A percentile compares a stretch with the other conserved stretches of the same genome.
Conservation (phyloP, 768 basidiomycete genomes). For the Hypholoma sublateritium region DNA sequence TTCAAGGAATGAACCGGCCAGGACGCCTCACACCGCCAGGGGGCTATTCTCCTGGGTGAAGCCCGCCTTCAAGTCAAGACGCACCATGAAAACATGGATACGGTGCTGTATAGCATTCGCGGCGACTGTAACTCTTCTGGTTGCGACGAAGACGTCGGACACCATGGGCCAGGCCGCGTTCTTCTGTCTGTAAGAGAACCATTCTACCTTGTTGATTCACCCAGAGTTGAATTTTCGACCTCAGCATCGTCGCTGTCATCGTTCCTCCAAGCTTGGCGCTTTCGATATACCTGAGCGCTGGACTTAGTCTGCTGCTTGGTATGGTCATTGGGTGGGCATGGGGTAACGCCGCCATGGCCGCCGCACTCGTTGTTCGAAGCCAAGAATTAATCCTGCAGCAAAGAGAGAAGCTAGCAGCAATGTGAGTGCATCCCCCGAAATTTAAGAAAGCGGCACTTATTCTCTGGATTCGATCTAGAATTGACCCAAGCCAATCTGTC, state of each 20-base stretch:
- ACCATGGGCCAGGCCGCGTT: slow-evolving; percentile 42
- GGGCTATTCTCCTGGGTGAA: slow-evolving; percentile 27
- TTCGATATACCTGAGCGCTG: slow-evolving; percentile 35
- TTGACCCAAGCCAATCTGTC: slow-evolving; percentile 25
- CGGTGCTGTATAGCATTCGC: slow-evolving; percentile 36
- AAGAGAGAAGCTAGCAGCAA: slow-evolving; percentile 30
- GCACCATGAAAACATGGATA: slow-evolving; percentile 39
- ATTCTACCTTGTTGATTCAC: background rate
- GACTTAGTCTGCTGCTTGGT: slow-evolving; percentile 36
- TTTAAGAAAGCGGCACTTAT: background rate
- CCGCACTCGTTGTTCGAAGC: slow-evolving; percentile 35
- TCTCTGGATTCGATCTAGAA: slow-evolving; percentile 7
- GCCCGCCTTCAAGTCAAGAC: slow-evolving; percentile 29
- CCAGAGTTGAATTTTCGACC: background rate
- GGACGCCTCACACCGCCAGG: background rate
- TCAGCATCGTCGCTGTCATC: slow-evolving; percentile 38
- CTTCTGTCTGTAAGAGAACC: slow-evolving; percentile 34
- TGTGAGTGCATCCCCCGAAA: slow-evolving; percentile 23
- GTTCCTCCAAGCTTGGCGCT: slow-evolving; percentile 39
- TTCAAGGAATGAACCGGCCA: background rate
- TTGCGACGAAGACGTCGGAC: slow-evolving; percentile 26
- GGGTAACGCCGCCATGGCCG: slow-evolving; percentile 43
- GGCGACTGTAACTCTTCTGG: slow-evolving; percentile 34
- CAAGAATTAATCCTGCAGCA: slow-evolving; percentile 33
- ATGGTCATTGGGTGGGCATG: slow-evolving; percentile 51